phyloP scores from a whole-genome alignment of 2,329 filamentous ascomycete species.

The Pseudogymnoascus sp. region DNA sequence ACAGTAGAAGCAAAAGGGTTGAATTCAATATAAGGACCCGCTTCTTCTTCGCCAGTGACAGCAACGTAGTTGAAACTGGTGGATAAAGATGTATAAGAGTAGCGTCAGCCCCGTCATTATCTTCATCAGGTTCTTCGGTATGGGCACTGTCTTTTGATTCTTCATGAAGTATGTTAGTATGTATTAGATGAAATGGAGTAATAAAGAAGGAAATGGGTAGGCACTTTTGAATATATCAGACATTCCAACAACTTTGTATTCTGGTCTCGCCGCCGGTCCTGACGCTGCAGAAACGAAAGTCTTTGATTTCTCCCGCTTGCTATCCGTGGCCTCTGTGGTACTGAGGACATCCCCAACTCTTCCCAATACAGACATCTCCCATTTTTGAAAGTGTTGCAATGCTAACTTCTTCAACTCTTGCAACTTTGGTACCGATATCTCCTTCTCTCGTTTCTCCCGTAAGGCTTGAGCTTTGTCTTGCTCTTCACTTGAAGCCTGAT shows the following conservation, averaged over 20 bases:
- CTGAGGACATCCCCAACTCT: slow-evolving; percentile 62
- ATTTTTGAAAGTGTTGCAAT: slow-evolving; percentile 67
- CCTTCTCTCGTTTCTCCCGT: slow-evolving; percentile 35
- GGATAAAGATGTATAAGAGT: slow-evolving; percentile 44
- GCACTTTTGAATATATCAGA: slow-evolving; percentile 11
- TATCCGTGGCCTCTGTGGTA: slow-evolving; percentile 36
- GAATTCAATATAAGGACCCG: slow-evolving; percentile 62
- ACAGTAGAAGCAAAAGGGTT: slow-evolving; percentile 62
- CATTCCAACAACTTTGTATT: slow-evolving; percentile 26
- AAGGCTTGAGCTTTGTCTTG: slow-evolving; percentile 27
- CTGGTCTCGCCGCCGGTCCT: slow-evolving; percentile 15
- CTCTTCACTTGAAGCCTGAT: slow-evolving; percentile 21
- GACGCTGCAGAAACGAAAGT: slow-evolving; percentile 22
- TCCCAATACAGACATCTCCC: slow-evolving; percentile 62
- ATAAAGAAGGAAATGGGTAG: slow-evolving; percentile 12
- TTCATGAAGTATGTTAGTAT: slow-evolving; percentile 18
- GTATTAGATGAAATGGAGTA: background rate
- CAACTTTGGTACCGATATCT: slow-evolving; percentile 42
- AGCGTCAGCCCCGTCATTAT: slow-evolving; percentile 40
- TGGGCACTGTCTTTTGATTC: slow-evolving; percentile 16
- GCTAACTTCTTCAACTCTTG: slow-evolving; percentile 61
- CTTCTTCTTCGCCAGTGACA: slow-evolving; percentile 49
- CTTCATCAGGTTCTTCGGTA: slow-evolving; percentile 19
- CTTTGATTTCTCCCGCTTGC: slow-evolving; percentile 24
- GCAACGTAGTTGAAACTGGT: slow-evolving; percentile 52